Base-by-base conservation (phyloP, 768 basidiomycete genomes). In the Lactarius deliciosus region DNA sequence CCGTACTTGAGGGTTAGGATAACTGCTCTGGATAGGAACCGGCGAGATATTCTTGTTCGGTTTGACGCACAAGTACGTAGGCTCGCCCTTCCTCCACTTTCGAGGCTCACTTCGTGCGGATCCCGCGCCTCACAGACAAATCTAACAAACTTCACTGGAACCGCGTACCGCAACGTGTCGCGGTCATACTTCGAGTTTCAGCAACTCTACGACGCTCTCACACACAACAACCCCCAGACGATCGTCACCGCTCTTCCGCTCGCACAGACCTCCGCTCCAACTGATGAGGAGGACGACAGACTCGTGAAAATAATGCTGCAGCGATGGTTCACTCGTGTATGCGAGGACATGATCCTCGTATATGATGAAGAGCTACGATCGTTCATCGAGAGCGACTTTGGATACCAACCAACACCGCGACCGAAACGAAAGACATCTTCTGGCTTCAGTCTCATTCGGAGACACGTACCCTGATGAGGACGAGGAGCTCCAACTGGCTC, bases 351-450 rank as follows among this genome's bases (percentile, higher is more conserved):
- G 2, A 92, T 97, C 61, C 77, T 98, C 36, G 79, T 93, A 47
- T 80, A 87, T 63, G 96, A 98, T 72, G 97, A 98, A 73, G 97
- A 99, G 75, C 77, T 98, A 65, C 87, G 96, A 36, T 90, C 90
- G 18, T 99, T 99, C 75, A 85, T 99, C 67, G 97, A 99, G 78
- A 95, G 89, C 71, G 96, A 98, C 77, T 99, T 98, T 79, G 97
- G 97, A 32, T 95, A 94, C 73, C 93, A 92, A 72, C 92, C 91
- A 6, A 94, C 86, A 18, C 90, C 90, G 11, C 84, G 86, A 50
- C 87, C 86, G 60, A 84, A 86, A 66, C 86, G 86, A 72, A 95
- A 91, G 77, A 79, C 86, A 0, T 83, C 84, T 32, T 84, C 89
- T 5, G 89, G 90, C 5, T 94, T 94, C 72, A 85, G 83, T 54